Evolutionary conservation across 176 grass and related monocot species (phyloP).

Genomic region (Chrysopogon serrulatus): DNA sequence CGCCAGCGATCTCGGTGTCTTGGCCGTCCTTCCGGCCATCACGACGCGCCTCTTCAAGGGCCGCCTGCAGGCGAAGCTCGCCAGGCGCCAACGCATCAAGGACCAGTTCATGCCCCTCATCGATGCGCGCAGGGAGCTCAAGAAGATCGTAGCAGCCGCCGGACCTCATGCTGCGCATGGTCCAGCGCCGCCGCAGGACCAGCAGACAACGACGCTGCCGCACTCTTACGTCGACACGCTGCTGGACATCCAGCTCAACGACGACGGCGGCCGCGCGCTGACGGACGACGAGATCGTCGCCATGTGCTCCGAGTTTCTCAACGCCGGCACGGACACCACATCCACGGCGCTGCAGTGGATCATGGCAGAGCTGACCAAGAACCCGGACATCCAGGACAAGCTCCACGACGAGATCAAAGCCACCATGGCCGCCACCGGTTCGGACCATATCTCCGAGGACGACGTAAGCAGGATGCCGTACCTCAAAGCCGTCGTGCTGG

Average conservation of each 20-base stretch:
- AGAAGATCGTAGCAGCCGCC: not conserved
- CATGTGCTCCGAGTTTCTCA: constrained; percentile 29
- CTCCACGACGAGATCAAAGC: too few species aligned
- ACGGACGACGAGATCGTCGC: constrained; percentile 7
- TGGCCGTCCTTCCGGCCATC: not conserved
- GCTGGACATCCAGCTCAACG: constrained; percentile 11
- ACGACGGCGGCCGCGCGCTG: constrained; percentile 17
- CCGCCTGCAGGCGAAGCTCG: not conserved
- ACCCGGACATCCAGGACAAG: too few species aligned
- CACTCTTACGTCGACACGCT: constrained; percentile 23
- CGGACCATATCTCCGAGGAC: too few species aligned
- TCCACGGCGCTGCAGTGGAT: too few species aligned
- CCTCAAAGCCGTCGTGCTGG: too few species aligned
- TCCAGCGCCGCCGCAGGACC: not conserved
- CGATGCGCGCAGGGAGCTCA: not conserved
- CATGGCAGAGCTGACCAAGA: too few species aligned
- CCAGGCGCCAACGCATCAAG: not conserved
- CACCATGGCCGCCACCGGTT: too few species aligned
- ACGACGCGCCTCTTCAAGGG: not conserved
- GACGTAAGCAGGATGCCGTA: too few species aligned
- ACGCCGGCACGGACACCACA: constrained; percentile 11
- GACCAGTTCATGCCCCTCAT: constrained; percentile 18
- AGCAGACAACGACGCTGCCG: not conserved
- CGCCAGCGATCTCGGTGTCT: constrained; percentile 1
- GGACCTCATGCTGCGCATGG: too few species aligned